Base-by-base conservation (phyloP, 1,284 basidiomycete genomes). In the Amylostereum areolatum region DNA sequence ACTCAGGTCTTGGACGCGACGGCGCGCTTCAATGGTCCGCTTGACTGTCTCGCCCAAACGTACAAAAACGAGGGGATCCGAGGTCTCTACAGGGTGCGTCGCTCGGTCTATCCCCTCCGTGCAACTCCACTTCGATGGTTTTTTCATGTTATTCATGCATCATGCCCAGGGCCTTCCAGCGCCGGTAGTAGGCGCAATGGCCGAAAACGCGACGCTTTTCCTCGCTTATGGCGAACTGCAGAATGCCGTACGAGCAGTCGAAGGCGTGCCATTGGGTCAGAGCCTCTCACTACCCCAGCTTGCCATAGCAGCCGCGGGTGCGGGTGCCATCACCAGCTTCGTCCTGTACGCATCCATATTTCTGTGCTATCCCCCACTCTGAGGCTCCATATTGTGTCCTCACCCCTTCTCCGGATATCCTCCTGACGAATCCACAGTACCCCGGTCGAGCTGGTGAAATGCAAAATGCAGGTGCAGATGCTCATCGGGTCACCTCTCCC, bases 401-500 rank as follows among this genome's bases (percentile, higher is more conserved):
- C 24, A 18, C 41, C 32, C 5, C 43, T 36, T 31, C 40, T 8
- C n/a, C 34, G 46, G 24, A 40, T 35, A 47, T 36, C 46, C 10
- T 36, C 50, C 49, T 43, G 4, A 48, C 40, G 18, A 5, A 30
- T 10, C 27, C 37, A 0, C 57, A 89, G 87, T 46, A 95, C 92
- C 1, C 93, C 92, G 1, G 86, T 95, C 55, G 92, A 96, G 66
- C 83, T 93, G 50, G 81, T 96, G 58, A 96, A 96, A 71, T 95
- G 92, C 67, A 88, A 92, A 62, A 94, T 95, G 92, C 96, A 96
- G 71, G 92, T 95, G 3, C 91, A 95, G 67, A 89, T 92, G 80
- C 76, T 92, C 36, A 70, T 75, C 40, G 57, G 68, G 31, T 50
- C 62, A 12, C 56, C 66, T 37, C 28, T 59, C 12, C 47, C 59